Percentiles rank a stretch among this genome's conserved stretches.
Evolutionary conservation across 116 monocot species (phyloP).

Genomic region (Phalaenopsis hybrid): DNA sequence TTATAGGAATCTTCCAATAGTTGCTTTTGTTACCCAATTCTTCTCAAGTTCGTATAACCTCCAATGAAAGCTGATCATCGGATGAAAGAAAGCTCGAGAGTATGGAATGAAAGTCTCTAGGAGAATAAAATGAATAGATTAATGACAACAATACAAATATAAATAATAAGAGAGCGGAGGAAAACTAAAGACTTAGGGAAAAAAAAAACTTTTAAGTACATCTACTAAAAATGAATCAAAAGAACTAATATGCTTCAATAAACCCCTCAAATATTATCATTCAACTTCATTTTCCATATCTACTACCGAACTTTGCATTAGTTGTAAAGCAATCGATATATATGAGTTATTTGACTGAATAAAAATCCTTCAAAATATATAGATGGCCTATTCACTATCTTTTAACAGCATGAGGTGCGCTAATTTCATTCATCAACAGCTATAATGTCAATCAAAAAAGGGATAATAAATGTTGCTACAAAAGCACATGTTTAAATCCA

Average conservation of each 20-base stretch:
- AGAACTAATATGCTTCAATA: background rate
- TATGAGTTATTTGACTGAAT: background rate
- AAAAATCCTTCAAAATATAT: background rate
- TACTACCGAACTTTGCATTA: background rate
- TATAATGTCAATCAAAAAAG: background rate
- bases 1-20: background rate
- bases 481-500: background rate
- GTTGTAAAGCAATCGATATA: background rate
- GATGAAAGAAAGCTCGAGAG: background rate
- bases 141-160: background rate
- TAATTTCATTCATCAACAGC: background rate
- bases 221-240: background rate
- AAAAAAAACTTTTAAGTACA: background rate
- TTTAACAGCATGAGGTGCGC: background rate
- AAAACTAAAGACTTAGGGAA: background rate
- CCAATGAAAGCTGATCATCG: background rate
- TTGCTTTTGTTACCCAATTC: background rate
- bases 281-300: background rate
- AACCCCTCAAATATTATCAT: background rate
- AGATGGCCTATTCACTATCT: background rate
- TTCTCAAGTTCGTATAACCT: background rate
- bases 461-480: background rate
- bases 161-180: background rate
- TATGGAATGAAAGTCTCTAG: background rate
- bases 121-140: background rate